Conservation (phyloP, 164 flowering plant species). For the Vitis cinerea region DNA sequence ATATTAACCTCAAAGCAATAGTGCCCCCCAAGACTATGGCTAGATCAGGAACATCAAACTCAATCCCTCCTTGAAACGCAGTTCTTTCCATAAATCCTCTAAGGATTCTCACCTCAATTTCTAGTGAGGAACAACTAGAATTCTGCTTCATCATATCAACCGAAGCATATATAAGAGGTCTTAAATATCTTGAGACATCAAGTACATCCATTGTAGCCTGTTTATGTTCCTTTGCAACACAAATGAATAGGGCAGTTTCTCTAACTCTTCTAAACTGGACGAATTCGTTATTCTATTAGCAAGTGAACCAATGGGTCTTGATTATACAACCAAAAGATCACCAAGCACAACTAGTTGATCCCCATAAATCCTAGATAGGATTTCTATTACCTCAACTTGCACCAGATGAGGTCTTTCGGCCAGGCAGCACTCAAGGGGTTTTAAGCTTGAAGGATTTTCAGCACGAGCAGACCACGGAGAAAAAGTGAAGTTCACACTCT, state of each 20-base stretch:
- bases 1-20: slow-evolving; percentile 77
- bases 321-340: slow-evolving; percentile 53
- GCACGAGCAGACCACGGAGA: slow-evolving; percentile 59
- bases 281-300: too few relatives aligned
- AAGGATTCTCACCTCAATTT: too few relatives aligned
- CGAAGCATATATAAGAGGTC: too few relatives aligned
- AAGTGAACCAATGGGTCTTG: slow-evolving; percentile 9
- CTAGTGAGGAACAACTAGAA: too few relatives aligned
- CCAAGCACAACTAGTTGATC: slow-evolving; percentile 66
- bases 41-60: slow-evolving; percentile 67
- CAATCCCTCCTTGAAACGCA: slow-evolving; percentile 54
- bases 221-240: too few relatives aligned
- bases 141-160: too few relatives aligned
- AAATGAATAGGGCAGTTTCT: too few relatives aligned
- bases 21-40: slow-evolving; percentile 66
- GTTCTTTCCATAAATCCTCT: slow-evolving; percentile 34
- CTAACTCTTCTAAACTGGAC: too few relatives aligned
- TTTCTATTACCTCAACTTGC: slow-evolving; percentile 81
- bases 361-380: slow-evolving; percentile 73
- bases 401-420: slow-evolving; percentile 61
- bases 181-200: too few relatives aligned
- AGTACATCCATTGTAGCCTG: too few relatives aligned
- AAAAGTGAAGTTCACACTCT: slow-evolving; percentile 41
- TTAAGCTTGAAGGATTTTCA: slow-evolving; percentile 70
- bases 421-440: slow-evolving; percentile 56